Base-by-base conservation (phyloP, 116 monocot species). In the Dioscorea cayenensis region DNA sequence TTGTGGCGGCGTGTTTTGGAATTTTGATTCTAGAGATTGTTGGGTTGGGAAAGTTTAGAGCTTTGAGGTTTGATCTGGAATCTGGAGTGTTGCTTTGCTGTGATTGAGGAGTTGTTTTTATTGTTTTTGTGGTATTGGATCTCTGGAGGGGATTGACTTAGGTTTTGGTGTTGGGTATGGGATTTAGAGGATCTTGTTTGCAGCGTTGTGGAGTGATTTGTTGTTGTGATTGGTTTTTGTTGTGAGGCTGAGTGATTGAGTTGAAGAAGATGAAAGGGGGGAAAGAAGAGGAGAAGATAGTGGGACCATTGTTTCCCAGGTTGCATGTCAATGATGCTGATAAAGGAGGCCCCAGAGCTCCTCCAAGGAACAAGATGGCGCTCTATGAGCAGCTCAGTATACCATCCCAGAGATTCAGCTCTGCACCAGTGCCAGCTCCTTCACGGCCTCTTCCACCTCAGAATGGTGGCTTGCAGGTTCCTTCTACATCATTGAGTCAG, bases 321-420 rank as follows among this genome's bases (percentile, higher is more conserved):
- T 80, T 97, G 28, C 97, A 97, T 71, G 88, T 97, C 35, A 93
- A 89, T 60, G 97, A 90, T 66, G 60, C 90, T 4, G 86, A 83
- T 21, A 93, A 85, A 76, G 93, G 88, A 6, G 97, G 97, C 0
- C 97, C 93, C 2, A 68, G 97, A 36, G 88, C 93, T 1, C 97
- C 97, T 8, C 97, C 97, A 20, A 90, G 97, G 88, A 97, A 97
- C 80, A 97, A 97, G 86, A 97, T 97, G 97, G 93, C 97, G 17
- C 86, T 97, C 18, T 97, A 88, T 63, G 97, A 97, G 72, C 93
- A 93, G 80, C 77, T 93, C 37, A 90, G 83, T 60, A 76, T 97
- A 68, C 90, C 93, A 20, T 88, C 90, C 6, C 82, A 86, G 67
- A 84, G 88, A 77, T 88, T 89, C 67, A 81, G 68, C 25, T 32